These are phyloP conservation scores for Penicillium digitatum DNA, from an alignment of 2,329 filamentous ascomycete species.

Conservation along the genomic window DNA sequence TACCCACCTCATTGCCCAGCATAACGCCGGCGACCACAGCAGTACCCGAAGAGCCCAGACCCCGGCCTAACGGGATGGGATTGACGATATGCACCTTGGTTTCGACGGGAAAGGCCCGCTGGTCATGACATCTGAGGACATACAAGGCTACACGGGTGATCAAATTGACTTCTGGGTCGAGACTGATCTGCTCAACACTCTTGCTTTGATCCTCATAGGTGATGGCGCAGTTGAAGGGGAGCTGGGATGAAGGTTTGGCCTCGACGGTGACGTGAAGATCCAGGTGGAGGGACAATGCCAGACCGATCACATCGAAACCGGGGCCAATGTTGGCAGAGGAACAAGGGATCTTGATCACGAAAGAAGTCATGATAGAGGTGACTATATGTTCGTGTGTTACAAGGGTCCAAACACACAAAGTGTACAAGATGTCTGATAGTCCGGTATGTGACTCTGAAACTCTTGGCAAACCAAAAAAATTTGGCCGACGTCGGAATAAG, in stretches of 20 bases:
- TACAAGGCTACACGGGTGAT: conserved; percentile 93
- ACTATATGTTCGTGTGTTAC: background rate
- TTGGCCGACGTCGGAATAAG: conserved; percentile 22
- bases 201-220: conserved; percentile 83
- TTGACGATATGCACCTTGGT: conserved; percentile 95
- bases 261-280: conserved; percentile 80
- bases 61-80: conserved; percentile 86
- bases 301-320: conserved; percentile 92
- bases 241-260: conserved; percentile 41
- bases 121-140: conserved; percentile 85
- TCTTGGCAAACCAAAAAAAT: conserved; percentile 23
- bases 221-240: conserved; percentile 66
- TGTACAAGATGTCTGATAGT: background rate
- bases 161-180: conserved; percentile 82
- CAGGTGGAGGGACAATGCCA: conserved; percentile 89
- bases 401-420: background rate
- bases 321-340: conserved; percentile 97
- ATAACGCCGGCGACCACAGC: conserved; percentile 95
- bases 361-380: conserved; percentile 42
- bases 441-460: conserved; percentile 18
- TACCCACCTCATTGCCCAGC: conserved; percentile 82
- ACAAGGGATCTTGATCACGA: conserved; percentile 76
- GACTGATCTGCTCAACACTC: conserved; percentile 67
- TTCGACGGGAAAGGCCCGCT: conserved; percentile 75
- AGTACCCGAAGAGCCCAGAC: conserved; percentile 90